Evolutionary conservation across 345 rosid genomes (phyloP), one percentile per base, ranked within the genome.

Genomic region (Aurinia saxatilis): DNA sequence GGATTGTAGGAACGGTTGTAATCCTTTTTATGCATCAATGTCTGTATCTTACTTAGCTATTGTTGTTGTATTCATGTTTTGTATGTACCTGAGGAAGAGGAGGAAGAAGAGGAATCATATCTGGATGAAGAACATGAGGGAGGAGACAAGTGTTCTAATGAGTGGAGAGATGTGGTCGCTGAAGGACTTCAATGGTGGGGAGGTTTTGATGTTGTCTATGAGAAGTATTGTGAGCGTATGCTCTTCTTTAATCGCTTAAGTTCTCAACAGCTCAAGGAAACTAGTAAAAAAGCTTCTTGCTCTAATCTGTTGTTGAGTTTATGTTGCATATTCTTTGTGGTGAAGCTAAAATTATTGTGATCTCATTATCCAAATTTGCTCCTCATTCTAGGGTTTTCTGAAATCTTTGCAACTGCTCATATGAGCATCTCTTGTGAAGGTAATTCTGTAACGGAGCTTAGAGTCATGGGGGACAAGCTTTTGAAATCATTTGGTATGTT

Each of bases 151-250:
- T 78, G 79, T 66, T 77, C 84, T n/a, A 69, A 49, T 50, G 87
- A 84, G 63, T 93, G 97, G 95, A 84, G 90, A 73, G 99, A 90
- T 69, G 85, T 85, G 9, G 99, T 85, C n/a, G n/a, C n/a, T n/a
- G n/a, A n/a, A n/a, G n/a, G n/a, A n/a, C n/a, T n/a, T n/a, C n/a
- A n/a, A n/a, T 60, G 95, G 99, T 93, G 99, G 97, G 88, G 87
- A 40, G 97, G 96, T 7, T 87, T 93, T 71, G 95, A 90, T 81
- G 85, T 80, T 70, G 79, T 90, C 10, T 87, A 93, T 73, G 95
- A 79, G 37, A 88, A 85, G n/a, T n/a, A n/a, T n/a, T n/a, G n/a
- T n/a, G n/a, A n/a, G n/a, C n/a, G n/a, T n/a, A n/a, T n/a, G n/a
- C n/a, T n/a, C n/a, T n/a, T n/a, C n/a, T n/a, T n/a, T n/a, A n/a